Evolutionary conservation across 1,284 basidiomycete species (phyloP).

Genomic region (Boletus smithii): DNA sequence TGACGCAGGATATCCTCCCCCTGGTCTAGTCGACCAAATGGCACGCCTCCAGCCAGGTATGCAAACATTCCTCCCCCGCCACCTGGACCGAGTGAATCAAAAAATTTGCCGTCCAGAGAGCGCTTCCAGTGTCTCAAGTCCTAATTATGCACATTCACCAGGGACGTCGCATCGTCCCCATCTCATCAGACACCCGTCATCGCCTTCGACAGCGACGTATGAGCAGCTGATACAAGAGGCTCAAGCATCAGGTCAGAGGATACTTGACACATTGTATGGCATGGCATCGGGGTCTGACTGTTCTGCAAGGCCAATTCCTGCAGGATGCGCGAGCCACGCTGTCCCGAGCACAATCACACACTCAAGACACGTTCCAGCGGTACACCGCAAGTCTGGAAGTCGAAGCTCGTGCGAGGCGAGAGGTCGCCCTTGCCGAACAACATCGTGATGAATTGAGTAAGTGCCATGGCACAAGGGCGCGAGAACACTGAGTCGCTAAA

Average conservation of each 20-base stretch:
- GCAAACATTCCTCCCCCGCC: constrained; percentile 7
- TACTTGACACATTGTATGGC: constrained; percentile 3
- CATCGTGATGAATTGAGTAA: constrained; percentile 67
- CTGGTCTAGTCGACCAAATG: constrained; percentile 38
- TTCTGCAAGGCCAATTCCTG: constrained; percentile 37
- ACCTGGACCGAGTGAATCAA: constrained; percentile 6
- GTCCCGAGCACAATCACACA: constrained; percentile 61
- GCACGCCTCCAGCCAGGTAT: constrained; percentile 40
- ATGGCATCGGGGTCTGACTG: constrained; percentile 11
- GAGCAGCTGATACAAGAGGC: constrained; percentile 35
- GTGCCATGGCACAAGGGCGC: constrained; percentile 19
- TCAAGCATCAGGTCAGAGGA: constrained; percentile 32
- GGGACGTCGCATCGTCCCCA: constrained; percentile 32
- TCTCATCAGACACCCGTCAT: constrained; percentile 30
- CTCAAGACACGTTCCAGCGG: constrained; percentile 65
- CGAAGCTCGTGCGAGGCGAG: constrained; percentile 61
- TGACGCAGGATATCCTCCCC: constrained; percentile 42
- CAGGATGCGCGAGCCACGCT: constrained; percentile 40
- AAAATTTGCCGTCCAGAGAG: constrained; percentile 21
- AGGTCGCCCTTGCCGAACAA: constrained; percentile 61
- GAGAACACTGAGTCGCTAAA: constrained; percentile 16
- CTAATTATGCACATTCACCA: constrained; percentile 34
- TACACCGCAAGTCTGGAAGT: constrained; percentile 67
- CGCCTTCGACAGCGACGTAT: constrained; percentile 33
- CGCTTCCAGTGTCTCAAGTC: constrained; percentile 31